Base-by-base conservation (phyloP, 805 yeast species). In the Saccharomycopsis sp. region DNA sequence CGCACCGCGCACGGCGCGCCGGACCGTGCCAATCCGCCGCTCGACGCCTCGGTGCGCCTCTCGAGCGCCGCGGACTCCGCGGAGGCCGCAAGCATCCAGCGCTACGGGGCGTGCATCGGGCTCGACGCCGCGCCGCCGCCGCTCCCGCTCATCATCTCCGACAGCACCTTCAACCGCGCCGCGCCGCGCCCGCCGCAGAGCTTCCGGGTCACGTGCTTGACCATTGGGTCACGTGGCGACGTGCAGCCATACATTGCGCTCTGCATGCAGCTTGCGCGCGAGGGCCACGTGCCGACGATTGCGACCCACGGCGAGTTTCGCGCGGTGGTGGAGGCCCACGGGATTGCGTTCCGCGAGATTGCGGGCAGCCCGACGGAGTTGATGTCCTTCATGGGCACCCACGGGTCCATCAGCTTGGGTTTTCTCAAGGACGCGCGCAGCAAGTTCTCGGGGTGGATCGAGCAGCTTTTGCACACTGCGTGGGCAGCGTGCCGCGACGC, bases 211-310 rank as follows among this genome's bases (percentile, higher is more conserved):
- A 84, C 87, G 0, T 72, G 90, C 52, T 71, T 92, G 58, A 92
- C 97, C 0, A 92, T 92, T 65, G 98, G 98, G 0, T 90, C 97
- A 0, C 78, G 98, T 59, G 98, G 98, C 37, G 98, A 92, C 71
- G 97, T 92, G 4, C 98, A 92, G 71, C 98, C 98, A 0, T 92
- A 91, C 68, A 87, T 92, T 63, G 92, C 97, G 0, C 71, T 92
- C n/a, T 94, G 89, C 0, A 82, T 83, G 63, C 96, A 91, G 0
- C 74, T 92, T 50, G 70, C 82, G 52, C 75, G 73, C 23, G 97
- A 92, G 64, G 97, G 97, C 0, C 97, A 92, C 67, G 70, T 71
- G 18, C 96, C 89, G 1, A 83, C 83, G 24, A 91, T 92, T 58
- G 95, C 92, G 0, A 87, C 97, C 0, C 98, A 92, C 70, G 66